These are phyloP conservation scores for Macrophomina tecta DNA, from an alignment of 2,329 filamentous ascomycete species.

Conservation along the genomic window DNA sequence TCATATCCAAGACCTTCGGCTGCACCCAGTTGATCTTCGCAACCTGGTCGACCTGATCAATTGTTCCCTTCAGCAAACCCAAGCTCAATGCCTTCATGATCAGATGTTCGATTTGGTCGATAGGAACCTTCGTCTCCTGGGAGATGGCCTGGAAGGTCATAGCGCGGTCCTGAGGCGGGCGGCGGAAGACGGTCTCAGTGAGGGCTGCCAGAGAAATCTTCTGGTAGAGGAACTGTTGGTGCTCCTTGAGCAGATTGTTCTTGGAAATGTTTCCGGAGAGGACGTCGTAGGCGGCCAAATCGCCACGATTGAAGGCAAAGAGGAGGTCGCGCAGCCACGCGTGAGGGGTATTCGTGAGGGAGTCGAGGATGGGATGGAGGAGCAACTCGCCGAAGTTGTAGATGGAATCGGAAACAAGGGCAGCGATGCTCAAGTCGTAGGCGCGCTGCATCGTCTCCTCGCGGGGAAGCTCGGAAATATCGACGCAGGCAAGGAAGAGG, in stretches of 20 bases:
- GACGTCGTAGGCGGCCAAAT: constrained; percentile 84
- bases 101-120: constrained; percentile 93
- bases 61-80: constrained; percentile 86
- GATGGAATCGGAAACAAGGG: constrained; percentile 90
- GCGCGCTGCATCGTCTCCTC: constrained; percentile 81
- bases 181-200: constrained; percentile 94
- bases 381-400: constrained; percentile 99
- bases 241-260: constrained; percentile 78
- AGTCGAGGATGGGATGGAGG: constrained; percentile 92
- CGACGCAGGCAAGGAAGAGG: constrained; percentile 95
- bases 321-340: constrained; percentile 94
- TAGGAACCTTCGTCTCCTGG: constrained; percentile 87
- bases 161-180: constrained; percentile 91
- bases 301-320: constrained; percentile 96
- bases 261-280: constrained; percentile 81
- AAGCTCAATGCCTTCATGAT: constrained; percentile 99
- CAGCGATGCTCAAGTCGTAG: constrained; percentile 91
- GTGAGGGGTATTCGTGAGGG: constrained; percentile 75
- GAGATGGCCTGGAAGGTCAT: constrained; percentile 91
- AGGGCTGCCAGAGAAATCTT: constrained; percentile 98
- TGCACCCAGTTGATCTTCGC: constrained; percentile 99
- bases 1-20: constrained; percentile 95
- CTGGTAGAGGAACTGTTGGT: constrained; percentile 86
- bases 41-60: constrained; percentile 94
- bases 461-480: constrained; percentile 74